Conservation (phyloP, 2,329 filamentous ascomycete genomes). For the Neobulgaria alba region DNA sequence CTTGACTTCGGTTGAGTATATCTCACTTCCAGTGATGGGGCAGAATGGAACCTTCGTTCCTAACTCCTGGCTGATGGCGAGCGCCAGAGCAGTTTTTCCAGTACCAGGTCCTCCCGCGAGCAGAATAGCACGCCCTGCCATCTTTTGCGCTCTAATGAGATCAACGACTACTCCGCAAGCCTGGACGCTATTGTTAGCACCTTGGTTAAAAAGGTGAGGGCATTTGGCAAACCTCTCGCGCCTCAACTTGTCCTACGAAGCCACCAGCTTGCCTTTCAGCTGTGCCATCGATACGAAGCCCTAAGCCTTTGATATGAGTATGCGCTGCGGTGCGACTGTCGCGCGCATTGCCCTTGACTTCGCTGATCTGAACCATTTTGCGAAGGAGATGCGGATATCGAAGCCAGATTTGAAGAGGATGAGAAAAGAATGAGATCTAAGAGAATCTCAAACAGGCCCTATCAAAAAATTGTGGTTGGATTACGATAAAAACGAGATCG, state of each 20-base stretch:
- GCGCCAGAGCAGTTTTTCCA: conserved; percentile 91
- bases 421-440: neutral
- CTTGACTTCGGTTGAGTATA: conserved; percentile 97
- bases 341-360: conserved; percentile 89
- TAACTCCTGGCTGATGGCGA: conserved; percentile 93
- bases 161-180: conserved; percentile 95
- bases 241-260: conserved; percentile 81
- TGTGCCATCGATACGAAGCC: conserved; percentile 74
- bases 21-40: conserved; percentile 94
- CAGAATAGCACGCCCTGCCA: conserved; percentile 89
- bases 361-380: conserved; percentile 81
- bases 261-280: conserved; percentile 73
- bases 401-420: neutral
- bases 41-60: conserved; percentile 98
- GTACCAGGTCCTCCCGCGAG: conserved; percentile 92
- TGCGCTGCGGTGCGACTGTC: conserved; percentile 95
- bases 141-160: conserved; percentile 91
- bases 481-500: neutral
- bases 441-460: neutral
- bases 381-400: conserved; percentile 1
- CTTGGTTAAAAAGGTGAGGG: conserved; percentile 38
- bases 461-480: neutral
- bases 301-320: conserved; percentile 95
- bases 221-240: conserved; percentile 65
- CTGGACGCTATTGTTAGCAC: conserved; percentile 77